A percentile compares a stretch with the other conserved stretches of the same genome.
Conservation (phyloP, 2,329 filamentous ascomycete species). For the Zarea fungicola region DNA sequence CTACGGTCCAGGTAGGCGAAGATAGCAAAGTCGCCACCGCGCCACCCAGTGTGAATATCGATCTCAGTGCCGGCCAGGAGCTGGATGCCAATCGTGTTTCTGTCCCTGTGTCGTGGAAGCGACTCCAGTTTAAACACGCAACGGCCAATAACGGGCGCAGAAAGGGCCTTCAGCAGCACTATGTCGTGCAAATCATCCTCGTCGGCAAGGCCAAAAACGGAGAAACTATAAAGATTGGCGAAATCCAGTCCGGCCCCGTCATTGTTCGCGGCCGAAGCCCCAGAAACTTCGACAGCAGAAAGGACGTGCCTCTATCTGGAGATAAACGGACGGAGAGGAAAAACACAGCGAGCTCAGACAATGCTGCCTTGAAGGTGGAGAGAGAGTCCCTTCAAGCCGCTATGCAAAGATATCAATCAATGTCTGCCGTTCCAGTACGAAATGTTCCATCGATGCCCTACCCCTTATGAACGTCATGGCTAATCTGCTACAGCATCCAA, state of each 20-base stretch:
- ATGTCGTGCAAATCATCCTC: conserved; percentile 80
- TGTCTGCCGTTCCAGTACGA: conserved; percentile 11
- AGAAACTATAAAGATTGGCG: conserved; percentile 69
- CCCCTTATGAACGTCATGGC: background rate
- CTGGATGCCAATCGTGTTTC: conserved; percentile 74
- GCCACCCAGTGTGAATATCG: conserved; percentile 51
- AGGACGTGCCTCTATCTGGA: conserved; percentile 70
- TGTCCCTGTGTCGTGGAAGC: conserved; percentile 86
- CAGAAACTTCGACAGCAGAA: conserved; percentile 86
- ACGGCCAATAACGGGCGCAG: conserved; percentile 93
- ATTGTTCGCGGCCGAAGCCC: conserved; percentile 92
- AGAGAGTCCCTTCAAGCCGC: conserved; percentile 26
- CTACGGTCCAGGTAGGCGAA: conserved; percentile 48
- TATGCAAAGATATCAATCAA: conserved; percentile 22
- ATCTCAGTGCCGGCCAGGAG: conserved; percentile 55
- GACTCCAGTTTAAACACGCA: conserved; percentile 90
- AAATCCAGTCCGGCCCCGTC: conserved; percentile 86
- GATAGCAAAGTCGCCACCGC: conserved; percentile 44
- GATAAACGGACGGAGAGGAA: conserved; percentile 45
- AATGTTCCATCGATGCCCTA: background rate
- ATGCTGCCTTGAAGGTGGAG: conserved; percentile 28
- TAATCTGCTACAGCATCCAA: conserved; percentile 26
- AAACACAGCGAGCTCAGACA: conserved; percentile 33
- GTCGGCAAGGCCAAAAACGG: conserved; percentile 66
- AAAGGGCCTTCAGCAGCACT: conserved; percentile 93